Conservation (phyloP, 2,329 filamentous ascomycete species). For the Catunica adiposa region DNA sequence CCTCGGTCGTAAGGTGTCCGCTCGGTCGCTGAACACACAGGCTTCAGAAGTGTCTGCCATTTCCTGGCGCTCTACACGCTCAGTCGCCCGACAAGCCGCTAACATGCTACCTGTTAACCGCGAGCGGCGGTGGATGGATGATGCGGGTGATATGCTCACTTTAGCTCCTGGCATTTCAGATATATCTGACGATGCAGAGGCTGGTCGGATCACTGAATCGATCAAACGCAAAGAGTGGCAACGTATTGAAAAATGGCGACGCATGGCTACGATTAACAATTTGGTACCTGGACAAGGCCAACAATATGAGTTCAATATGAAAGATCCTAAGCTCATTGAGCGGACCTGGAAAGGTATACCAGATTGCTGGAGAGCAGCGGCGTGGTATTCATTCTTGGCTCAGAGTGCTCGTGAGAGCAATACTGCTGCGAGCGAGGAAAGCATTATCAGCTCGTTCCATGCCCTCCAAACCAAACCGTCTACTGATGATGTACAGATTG, state of each 20-base stretch:
- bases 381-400: constrained; percentile 86
- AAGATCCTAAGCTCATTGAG: constrained; percentile 69
- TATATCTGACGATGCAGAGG: constrained; percentile 37
- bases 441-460: constrained; percentile 57
- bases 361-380: constrained; percentile 80
- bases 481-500: constrained; percentile 89
- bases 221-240: constrained; percentile 46
- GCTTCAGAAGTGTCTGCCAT: constrained; percentile 34
- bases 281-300: constrained; percentile 39
- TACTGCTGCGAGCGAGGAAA: constrained; percentile 46
- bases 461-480: constrained; percentile 57
- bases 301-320: constrained; percentile 63
- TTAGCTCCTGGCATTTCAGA: constrained; percentile 40
- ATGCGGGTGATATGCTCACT: constrained; percentile 51
- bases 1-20: constrained; percentile 36
- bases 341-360: constrained; percentile 97
- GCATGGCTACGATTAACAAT: constrained; percentile 44
- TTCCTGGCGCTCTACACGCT: constrained; percentile 37
- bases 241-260: constrained; percentile 50
- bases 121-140: constrained; percentile 44
- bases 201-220: constrained; percentile 35
- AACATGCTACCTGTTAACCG: constrained; percentile 45
- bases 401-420: constrained; percentile 52
- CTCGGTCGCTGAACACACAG: constrained; percentile 42
- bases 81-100: constrained; percentile 38